Evolutionary conservation across 2,329 filamentous ascomycete genomes (phyloP).

Genomic region (Pseudocercospora cruenta): DNA sequence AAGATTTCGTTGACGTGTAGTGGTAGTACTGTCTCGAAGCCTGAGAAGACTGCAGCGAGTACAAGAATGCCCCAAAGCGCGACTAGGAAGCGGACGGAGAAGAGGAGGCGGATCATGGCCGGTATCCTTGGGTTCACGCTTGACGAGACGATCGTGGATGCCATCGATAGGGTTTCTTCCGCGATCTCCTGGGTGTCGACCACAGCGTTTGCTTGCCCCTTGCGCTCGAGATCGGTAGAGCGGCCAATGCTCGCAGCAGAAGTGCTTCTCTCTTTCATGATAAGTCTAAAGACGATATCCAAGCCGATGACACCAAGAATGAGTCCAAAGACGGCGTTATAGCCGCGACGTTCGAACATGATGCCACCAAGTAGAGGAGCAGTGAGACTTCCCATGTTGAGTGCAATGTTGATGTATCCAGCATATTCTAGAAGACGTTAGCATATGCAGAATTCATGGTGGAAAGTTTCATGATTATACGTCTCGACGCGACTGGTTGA

Average conservation of each 20-base stretch:
- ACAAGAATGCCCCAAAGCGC: conserved; percentile 30
- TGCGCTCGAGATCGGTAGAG: not conserved
- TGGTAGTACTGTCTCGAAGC: conserved; percentile 28
- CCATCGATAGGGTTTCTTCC: not conserved
- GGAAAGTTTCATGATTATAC: not conserved
- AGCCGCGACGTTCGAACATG: conserved; percentile 59
- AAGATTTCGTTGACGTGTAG: conserved; percentile 23
- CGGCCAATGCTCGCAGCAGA: not conserved
- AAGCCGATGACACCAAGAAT: conserved; percentile 22
- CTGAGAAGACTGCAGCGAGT: conserved; percentile 22
- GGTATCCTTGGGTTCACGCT: conserved; percentile 5
- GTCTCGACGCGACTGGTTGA: not conserved
- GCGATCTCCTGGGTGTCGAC: not conserved
- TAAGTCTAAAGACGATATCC: conserved; percentile 23
- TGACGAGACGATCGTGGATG: not conserved
- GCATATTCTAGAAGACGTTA: conserved; percentile 51
- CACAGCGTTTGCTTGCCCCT: not conserved
- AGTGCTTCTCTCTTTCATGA: conserved; percentile 22
- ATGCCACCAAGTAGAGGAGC: conserved; percentile 69
- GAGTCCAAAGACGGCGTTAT: conserved; percentile 28
- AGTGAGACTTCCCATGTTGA: conserved; percentile 64
- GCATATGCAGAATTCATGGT: not conserved
- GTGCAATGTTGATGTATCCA: conserved; percentile 66
- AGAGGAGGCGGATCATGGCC: conserved; percentile 24
- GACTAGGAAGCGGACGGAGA: conserved; percentile 25